Evolutionary conservation across 2,329 filamentous ascomycete species (phyloP), one percentile per base, ranked within the genome.

Genomic region (Alternaria triticimaculans): DNA sequence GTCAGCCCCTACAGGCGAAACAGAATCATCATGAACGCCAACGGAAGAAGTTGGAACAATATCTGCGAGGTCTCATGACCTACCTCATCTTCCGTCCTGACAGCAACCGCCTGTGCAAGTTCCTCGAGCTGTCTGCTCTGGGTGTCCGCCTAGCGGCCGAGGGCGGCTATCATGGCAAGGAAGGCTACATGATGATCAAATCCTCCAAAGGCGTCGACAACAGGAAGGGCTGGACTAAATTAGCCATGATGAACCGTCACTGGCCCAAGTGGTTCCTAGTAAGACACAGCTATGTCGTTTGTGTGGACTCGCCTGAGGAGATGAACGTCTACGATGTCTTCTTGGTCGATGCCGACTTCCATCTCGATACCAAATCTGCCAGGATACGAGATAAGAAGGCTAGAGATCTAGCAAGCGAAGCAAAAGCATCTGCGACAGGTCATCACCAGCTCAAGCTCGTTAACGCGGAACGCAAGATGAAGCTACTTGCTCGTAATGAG

Each of bases 301-400:
- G 95, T 71, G 94, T 98, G n/a, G 95, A 98, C 77, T 97, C 96
- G 0, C 96, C 96, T 0, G 95, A 98, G 78, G 97, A 97, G 72
- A 97, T 98, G 92, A 95, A 97, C 74, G 96, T 98, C 33, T 97
- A 97, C 78, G 96, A 99, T 81, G 96, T 99, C 21, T 98, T 97
- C 79, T 86, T 99, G n/a, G 92, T 98, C 25, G 96, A 99, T 76
- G 87, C 92, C 2, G 90, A 92, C 72, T 99, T 99, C 81, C 86
- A 87, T 56, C 89, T 97, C 54, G 89, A 94, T 66, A 89, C 92
- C 59, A 94, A 94, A 80, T 88, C 78, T 45, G 81, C 82, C 63
- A 78, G 78, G 48, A 73, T 83, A 53, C 76, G 79, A 77, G 86
- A 84, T 72, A 85, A 80, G 80, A 86, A 87, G 50, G 83, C 87